Evolutionary conservation across 352 stramenopile genomes (phyloP).

Genomic region (Phytopythium delawarense): DNA sequence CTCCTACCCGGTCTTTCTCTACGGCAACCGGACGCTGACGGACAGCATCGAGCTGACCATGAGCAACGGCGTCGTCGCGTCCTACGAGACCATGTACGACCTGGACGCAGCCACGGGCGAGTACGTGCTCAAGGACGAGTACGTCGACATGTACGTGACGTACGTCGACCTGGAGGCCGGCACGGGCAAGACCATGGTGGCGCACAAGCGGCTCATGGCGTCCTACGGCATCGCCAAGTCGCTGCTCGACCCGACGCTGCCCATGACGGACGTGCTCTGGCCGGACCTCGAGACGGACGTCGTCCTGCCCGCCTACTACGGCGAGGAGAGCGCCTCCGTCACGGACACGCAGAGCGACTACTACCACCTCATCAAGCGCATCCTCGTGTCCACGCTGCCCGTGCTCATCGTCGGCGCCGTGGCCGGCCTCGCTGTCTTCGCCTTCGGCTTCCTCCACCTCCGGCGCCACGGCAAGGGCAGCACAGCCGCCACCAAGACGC

Average conservation of each 20-base stretch:
- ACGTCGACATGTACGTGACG: conserved; percentile 52
- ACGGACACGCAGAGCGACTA: conserved; percentile 23
- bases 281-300: conserved; percentile 46
- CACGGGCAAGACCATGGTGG: conserved; percentile 68
- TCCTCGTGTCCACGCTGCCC: conserved; percentile 47
- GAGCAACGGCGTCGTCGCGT: conserved; percentile 34
- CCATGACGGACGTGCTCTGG: conserved; percentile 62
- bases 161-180: conserved; percentile 60
- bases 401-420: conserved; percentile 52
- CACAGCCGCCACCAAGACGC: conserved; percentile 16
- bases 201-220: conserved; percentile 61
- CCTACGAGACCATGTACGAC: conserved; percentile 41
- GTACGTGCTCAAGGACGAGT: conserved; percentile 36
- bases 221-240: conserved; percentile 51
- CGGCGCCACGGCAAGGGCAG: conserved; percentile 26
- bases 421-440: conserved; percentile 27
- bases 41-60: conserved; percentile 49
- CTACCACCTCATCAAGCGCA: conserved; percentile 35
- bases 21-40: conserved; percentile 39
- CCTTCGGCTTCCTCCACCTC: conserved; percentile 34
- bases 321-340: conserved; percentile 41
- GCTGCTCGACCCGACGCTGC: conserved; percentile 21
- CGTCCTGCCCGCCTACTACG: conserved; percentile 49
- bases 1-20: conserved; percentile 60
- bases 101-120: conserved; percentile 15